phyloP scores from a whole-genome alignment of 441 rosid species.

The Melastoma candidum region DNA sequence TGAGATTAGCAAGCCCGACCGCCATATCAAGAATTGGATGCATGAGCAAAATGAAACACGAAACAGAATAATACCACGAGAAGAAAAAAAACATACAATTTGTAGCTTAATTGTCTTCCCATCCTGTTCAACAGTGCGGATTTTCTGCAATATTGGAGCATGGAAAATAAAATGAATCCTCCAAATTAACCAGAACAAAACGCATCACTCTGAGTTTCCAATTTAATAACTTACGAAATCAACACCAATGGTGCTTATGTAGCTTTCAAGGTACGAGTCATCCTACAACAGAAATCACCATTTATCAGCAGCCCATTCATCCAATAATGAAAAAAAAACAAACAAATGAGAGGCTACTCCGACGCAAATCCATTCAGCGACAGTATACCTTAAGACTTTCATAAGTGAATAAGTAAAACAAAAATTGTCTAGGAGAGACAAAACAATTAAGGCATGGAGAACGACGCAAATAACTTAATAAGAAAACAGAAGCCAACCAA shows the following conservation, averaged over 20 bases:
- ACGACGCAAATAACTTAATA: too few relatives aligned
- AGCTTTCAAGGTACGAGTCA: conserved; percentile 57
- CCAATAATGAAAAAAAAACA: too few relatives aligned
- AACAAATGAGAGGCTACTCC: too few relatives aligned
- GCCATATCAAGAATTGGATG: neutral
- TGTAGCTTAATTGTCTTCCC: conserved; percentile 39
- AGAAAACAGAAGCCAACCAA: too few relatives aligned
- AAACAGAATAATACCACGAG: neutral
- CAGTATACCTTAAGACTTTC: too few relatives aligned
- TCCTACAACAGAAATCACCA: conserved; percentile 24
- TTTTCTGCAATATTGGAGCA: conserved; percentile 31
- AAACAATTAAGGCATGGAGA: too few relatives aligned
- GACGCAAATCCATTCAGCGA: too few relatives aligned
- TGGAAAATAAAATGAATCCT: conserved; percentile 4
- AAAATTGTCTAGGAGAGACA: too few relatives aligned
- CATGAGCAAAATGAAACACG: neutral
- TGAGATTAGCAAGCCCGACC: too few relatives aligned
- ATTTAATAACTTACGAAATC: conserved; percentile 38
- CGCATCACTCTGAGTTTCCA: neutral
- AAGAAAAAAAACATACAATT: conserved; percentile 4
- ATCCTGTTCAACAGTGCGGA: conserved; percentile 58
- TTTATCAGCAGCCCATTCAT: too few relatives aligned
- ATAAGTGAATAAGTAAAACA: too few relatives aligned
- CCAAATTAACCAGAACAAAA: neutral
- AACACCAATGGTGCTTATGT: conserved; percentile 62